A percentile compares a stretch with the other conserved stretches of the same genome.
These are phyloP conservation scores for Kandelia obovata DNA, from an alignment of 345 rosid genomes.

Conservation along the genomic window DNA sequence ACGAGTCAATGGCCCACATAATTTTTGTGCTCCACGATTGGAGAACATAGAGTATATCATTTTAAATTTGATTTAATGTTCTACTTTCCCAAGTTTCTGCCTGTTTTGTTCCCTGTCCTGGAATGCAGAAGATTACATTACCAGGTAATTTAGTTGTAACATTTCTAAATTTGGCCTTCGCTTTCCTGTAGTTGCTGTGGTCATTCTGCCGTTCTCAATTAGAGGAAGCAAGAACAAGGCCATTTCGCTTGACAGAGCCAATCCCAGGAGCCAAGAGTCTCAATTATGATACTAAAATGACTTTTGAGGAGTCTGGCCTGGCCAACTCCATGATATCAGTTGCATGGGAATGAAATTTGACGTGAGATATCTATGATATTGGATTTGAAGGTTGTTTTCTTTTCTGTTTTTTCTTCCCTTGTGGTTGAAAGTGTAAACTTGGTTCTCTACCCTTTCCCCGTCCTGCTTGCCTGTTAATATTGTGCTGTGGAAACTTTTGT, in stretches of 20 bases:
- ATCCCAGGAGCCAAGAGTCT: conserved; percentile 81
- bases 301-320: conserved; percentile 79
- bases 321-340: conserved; percentile 84
- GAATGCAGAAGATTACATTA: not conserved
- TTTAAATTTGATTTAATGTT: too few relatives aligned
- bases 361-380: not conserved
- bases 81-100: too few relatives aligned
- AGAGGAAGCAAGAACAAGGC: conserved; percentile 52
- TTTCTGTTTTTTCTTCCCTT: too few relatives aligned
- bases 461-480: not conserved
- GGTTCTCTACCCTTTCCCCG: too few relatives aligned
- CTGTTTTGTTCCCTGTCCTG: not conserved
- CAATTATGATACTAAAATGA: conserved; percentile 60
- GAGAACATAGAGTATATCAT: too few relatives aligned
- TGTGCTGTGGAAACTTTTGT: not conserved
- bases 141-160: not conserved
- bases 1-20: too few relatives aligned
- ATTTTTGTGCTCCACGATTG: too few relatives aligned
- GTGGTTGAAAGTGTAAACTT: too few relatives aligned
- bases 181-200: conserved; percentile 68
- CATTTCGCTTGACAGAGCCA: conserved; percentile 72
- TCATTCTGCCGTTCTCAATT: conserved; percentile 78
- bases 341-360: conserved; percentile 55
- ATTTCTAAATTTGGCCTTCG: conserved; percentile 2
- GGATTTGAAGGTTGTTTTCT: not conserved